These are phyloP conservation scores for Penicillium sp. DNA, from an alignment of 2,329 filamentous ascomycete genomes.

Conservation along the genomic window DNA sequence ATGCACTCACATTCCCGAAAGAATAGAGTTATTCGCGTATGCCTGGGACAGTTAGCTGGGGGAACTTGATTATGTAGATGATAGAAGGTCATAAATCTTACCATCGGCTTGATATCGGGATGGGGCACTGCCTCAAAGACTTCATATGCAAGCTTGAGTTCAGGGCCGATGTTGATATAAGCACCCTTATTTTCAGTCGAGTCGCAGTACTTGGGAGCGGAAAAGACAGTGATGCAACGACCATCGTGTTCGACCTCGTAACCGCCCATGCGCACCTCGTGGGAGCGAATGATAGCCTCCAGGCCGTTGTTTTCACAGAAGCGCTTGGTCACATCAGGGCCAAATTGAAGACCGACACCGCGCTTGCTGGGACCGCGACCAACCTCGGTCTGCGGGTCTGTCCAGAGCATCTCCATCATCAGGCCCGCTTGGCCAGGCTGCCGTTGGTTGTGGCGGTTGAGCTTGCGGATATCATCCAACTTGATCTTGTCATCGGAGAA, in stretches of 20 bases:
- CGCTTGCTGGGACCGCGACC: constrained; percentile 94
- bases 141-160: constrained; percentile 87
- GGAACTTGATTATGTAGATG: neutral
- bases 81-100: constrained; percentile 31
- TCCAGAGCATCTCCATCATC: constrained; percentile 99
- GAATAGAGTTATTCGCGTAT: constrained; percentile 80
- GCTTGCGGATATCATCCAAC: constrained; percentile 88
- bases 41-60: constrained; percentile 53
- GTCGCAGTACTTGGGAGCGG: constrained; percentile 95
- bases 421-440: constrained; percentile 90
- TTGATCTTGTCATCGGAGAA: constrained; percentile 93
- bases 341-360: constrained; percentile 94
- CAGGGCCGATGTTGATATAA: constrained; percentile 92
- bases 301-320: constrained; percentile 97
- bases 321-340: constrained; percentile 89
- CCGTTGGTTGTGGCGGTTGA: constrained; percentile 84
- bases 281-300: constrained; percentile 91
- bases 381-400: constrained; percentile 82
- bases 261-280: constrained; percentile 98
- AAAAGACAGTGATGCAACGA: constrained; percentile 96
- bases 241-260: constrained; percentile 98
- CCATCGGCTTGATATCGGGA: constrained; percentile 91
- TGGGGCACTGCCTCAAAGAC: constrained; percentile 97
- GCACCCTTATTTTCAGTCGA: constrained; percentile 97
- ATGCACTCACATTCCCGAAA: constrained; percentile 64